Evolutionary conservation across 768 basidiomycete species (phyloP).

Genomic region (Rhodotorula toruloides): DNA sequence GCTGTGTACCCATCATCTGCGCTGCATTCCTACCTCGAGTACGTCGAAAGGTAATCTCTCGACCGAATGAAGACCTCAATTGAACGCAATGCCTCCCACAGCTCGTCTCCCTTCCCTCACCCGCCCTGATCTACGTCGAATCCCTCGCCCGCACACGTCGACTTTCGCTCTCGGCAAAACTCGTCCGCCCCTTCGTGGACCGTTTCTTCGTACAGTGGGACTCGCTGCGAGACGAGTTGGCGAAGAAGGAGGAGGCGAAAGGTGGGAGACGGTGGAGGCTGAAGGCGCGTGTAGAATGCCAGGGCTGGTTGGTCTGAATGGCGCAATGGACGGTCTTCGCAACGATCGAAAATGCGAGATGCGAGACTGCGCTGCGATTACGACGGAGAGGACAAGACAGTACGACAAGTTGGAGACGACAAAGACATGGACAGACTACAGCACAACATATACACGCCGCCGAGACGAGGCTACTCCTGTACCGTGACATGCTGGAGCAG

Average conservation of each 20-base stretch:
- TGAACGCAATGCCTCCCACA: constrained; percentile 49
- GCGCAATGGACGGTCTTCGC: too few species aligned
- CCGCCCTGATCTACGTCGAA: constrained; percentile 79
- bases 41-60: not conserved
- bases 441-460: too few species aligned
- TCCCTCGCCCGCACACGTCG: constrained; percentile 81
- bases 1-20: constrained; percentile 71
- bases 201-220: constrained; percentile 94
- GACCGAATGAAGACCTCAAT: too few species aligned
- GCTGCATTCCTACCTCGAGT: constrained; percentile 52
- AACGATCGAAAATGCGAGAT: too few species aligned
- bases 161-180: constrained; percentile 75
- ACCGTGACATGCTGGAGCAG: not conserved
- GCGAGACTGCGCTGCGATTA: too few species aligned
- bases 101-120: constrained; percentile 69
- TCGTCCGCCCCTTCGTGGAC: constrained; percentile 76
- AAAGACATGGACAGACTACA: too few species aligned
- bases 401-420: too few species aligned
- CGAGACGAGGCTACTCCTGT: too few species aligned
- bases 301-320: constrained; percentile 38
- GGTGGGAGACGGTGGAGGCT: not conserved
- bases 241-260: not conserved
- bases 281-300: constrained; percentile 27
- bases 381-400: too few species aligned
- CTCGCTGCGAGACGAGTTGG: constrained; percentile 50